Conservation (phyloP, 495 filamentous ascomycete genomes). For the Aspergillus cristatus region DNA sequence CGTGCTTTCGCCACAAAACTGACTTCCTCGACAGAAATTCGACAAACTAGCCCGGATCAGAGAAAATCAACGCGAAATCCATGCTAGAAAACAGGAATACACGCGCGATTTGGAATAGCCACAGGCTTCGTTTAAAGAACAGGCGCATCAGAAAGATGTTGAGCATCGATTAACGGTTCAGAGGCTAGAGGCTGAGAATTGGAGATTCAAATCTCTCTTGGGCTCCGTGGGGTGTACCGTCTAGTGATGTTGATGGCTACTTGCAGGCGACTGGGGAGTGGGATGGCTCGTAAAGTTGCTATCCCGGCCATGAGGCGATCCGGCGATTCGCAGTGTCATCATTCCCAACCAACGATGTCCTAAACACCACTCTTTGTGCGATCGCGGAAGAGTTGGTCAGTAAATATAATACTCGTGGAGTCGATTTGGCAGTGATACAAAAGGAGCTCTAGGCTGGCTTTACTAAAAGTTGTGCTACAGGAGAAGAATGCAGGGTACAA, state of each 20-base stretch:
- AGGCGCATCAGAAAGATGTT: constrained; percentile 26
- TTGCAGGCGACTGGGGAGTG: constrained; percentile 12
- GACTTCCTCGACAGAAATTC: too few species aligned
- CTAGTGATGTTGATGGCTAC: constrained; percentile 22
- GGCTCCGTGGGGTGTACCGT: constrained; percentile 17
- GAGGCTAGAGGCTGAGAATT: constrained; percentile 32
- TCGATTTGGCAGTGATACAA: constrained; percentile 28
- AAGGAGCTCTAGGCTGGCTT: constrained; percentile 29
- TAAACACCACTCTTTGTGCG: constrained; percentile 33
- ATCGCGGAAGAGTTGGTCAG: constrained; percentile 32
- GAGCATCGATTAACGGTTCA: constrained; percentile 27
- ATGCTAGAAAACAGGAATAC: constrained; percentile 69
- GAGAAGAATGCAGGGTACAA: constrained; percentile 34
- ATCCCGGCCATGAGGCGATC: constrained; percentile 22
- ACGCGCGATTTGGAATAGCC: constrained; percentile 59
- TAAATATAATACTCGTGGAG: constrained; percentile 30
- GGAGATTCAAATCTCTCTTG: constrained; percentile 20
- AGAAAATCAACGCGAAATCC: constrained; percentile 76
- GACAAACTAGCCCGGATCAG: constrained; percentile 40
- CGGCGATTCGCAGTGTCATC: too few species aligned
- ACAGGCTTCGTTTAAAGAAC: constrained; percentile 47
- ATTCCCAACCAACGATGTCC: constrained; percentile 16
- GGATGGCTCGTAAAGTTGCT: constrained; percentile 24
- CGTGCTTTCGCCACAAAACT: too few species aligned
- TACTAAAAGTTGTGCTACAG: constrained; percentile 15